Evolutionary conservation across 768 basidiomycete species (phyloP), one percentile per base, ranked within the genome.

Genomic region (Serendipita vermifera): DNA sequence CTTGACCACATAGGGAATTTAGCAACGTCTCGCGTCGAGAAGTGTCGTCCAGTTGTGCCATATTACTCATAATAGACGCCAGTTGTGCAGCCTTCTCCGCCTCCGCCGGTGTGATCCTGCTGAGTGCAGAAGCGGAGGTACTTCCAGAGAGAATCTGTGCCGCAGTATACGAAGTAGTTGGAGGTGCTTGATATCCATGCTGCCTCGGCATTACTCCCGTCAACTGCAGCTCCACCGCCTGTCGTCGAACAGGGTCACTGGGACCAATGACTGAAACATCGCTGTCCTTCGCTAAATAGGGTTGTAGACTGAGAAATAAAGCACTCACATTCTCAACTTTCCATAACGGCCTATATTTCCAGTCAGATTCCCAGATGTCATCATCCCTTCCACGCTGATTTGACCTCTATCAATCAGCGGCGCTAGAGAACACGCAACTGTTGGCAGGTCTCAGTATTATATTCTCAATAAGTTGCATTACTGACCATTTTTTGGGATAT

Each of bases 31-130:
- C 72, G 6, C 89, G 80, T 33, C 87, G 75, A 20, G 75, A 76
- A 63, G 87, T 86, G 55, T 88, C 83, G 58, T 86, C 79, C 2
- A 91, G 82, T 65, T 81, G 86, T 64, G 87, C 85, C 9, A 91
- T 71, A 26, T 68, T 77, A 38, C 69, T 74, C 13, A 91, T 66
- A 70, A 86, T 79, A 58, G 80, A 71, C 48, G 67, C 73, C 24
- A 91, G 77, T 63, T 89, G 85, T 2, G 72, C 69, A 0, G 87
- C 87, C 62, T 78, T 86, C 40, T 11, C 60, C 41, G 13, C 15
- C 22, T 35, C 26, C 14, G 40, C 38, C 3, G 59, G 38, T 11
- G 9, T 27, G 35, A 24, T 55, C 31, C 29, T 33, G 11, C 26
- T 26, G 29, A 41, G 43, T 17, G 38, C 31, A 65, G 57, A 56